Evolutionary conservation across 2,329 filamentous ascomycete genomes (phyloP).

Genomic region (Cadophora malorum): DNA sequence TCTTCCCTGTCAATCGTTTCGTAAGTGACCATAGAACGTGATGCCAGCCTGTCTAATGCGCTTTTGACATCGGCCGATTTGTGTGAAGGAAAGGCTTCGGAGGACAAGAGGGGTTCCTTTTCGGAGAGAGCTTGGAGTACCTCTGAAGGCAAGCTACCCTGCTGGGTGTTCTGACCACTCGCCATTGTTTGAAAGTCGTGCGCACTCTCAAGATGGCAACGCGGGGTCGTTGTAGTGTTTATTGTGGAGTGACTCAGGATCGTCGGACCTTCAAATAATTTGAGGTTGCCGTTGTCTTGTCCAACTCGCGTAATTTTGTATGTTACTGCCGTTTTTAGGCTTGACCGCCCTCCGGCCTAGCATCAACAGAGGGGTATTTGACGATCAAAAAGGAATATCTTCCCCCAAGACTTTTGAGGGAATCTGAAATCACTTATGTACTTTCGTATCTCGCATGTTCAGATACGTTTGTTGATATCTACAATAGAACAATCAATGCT

Average conservation of each 20-base stretch:
- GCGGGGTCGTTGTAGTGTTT: slow-evolving; percentile 14
- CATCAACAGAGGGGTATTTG: neutral
- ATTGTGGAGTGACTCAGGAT: slow-evolving; percentile 11
- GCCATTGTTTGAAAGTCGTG: slow-evolving; percentile 48
- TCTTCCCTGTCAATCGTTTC: slow-evolving; percentile 83
- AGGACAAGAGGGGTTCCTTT: slow-evolving; percentile 69
- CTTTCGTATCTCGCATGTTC: neutral
- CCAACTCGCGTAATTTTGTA: neutral
- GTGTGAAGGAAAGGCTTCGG: slow-evolving; percentile 70
- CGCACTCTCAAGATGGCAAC: slow-evolving; percentile 29
- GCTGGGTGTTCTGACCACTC: slow-evolving; percentile 48
- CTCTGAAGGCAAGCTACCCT: slow-evolving; percentile 64
- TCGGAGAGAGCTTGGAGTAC: slow-evolving; percentile 71
- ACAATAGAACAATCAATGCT: neutral
- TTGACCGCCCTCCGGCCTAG: slow-evolving; percentile 2
- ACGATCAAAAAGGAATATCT: neutral
- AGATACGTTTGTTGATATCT: neutral
- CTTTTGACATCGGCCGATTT: slow-evolving; percentile 79
- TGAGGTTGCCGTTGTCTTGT: slow-evolving; percentile 4
- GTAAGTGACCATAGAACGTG: slow-evolving; percentile 86
- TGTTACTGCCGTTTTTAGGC: neutral
- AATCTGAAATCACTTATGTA: neutral
- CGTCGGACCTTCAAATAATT: slow-evolving; percentile 12
- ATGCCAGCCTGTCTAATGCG: slow-evolving; percentile 83
- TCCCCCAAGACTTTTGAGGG: too few species aligned